phyloP scores from a whole-genome alignment of 768 basidiomycete genomes.

The Lentinula guzmanii region DNA sequence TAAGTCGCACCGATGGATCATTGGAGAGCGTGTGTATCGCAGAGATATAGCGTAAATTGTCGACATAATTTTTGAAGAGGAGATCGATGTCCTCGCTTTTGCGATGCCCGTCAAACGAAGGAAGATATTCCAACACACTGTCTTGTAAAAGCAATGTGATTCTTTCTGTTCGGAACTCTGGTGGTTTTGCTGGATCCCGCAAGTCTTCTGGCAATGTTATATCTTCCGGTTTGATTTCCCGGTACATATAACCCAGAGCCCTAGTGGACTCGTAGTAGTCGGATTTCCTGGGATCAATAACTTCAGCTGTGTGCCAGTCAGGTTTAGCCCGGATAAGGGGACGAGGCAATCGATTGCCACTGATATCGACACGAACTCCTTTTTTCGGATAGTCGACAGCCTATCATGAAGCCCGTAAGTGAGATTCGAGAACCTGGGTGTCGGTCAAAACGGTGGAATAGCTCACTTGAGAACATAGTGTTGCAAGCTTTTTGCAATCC shows the following conservation, averaged over 20 bases:
- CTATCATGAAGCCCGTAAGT: conserved; percentile 20
- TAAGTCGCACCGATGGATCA: conserved; percentile 45
- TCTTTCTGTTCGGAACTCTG: conserved; percentile 24
- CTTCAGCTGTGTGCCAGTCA: conserved; percentile 70
- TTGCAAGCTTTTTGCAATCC: conserved; percentile 52
- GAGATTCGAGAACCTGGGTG: neutral
- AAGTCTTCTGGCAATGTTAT: conserved; percentile 12
- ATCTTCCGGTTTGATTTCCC: conserved; percentile 42
- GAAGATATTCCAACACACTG: conserved; percentile 18
- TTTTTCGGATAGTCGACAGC: conserved; percentile 83
- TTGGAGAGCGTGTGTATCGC: conserved; percentile 61
- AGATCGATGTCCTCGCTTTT: conserved; percentile 21
- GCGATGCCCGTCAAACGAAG: conserved; percentile 16
- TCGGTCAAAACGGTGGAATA: neutral
- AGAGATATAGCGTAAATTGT: conserved; percentile 68
- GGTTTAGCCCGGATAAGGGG: conserved; percentile 63
- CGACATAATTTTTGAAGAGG: conserved; percentile 47
- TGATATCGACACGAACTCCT: conserved; percentile 57
- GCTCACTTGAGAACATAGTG: conserved; percentile 47
- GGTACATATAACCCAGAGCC: conserved; percentile 69
- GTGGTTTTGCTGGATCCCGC: neutral
- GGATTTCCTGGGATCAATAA: conserved; percentile 41
- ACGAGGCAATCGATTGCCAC: conserved; percentile 37
- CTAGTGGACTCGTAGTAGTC: conserved; percentile 70
- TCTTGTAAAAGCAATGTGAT: conserved; percentile 28